A percentile compares a stretch with the other conserved stretches of the same genome.
Conservation (phyloP, 768 basidiomycete genomes). For the Tephrocybe sp. region DNA sequence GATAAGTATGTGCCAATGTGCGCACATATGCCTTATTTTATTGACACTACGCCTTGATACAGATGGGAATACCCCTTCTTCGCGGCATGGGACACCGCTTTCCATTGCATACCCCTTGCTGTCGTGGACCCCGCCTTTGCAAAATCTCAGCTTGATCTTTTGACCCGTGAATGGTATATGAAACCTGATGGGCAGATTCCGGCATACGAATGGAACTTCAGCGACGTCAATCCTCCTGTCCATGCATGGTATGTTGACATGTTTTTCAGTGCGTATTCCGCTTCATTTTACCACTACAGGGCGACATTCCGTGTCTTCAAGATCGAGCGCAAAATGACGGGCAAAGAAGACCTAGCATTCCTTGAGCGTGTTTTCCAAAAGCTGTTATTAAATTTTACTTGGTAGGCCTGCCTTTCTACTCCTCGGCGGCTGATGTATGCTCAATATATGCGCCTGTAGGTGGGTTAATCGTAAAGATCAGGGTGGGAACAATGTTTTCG, state of each 20-base stretch:
- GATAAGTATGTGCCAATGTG: slow-evolving; percentile 72
- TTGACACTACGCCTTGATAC: slow-evolving; percentile 9
- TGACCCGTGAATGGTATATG: slow-evolving; percentile 99
- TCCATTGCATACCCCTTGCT: slow-evolving; percentile 97
- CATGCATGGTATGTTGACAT: slow-evolving; percentile 77
- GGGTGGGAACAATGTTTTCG: slow-evolving; percentile 94
- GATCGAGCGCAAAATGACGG: slow-evolving; percentile 94
- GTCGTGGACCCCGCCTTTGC: slow-evolving; percentile 94
- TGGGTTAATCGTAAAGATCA: slow-evolving; percentile 99
- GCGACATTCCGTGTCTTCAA: slow-evolving; percentile 99
- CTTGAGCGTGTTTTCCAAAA: slow-evolving; percentile 99
- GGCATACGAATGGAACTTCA: slow-evolving; percentile 99
- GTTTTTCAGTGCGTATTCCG: not conserved
- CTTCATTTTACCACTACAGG: slow-evolving; percentile 36
- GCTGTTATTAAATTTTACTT: slow-evolving; percentile 93
- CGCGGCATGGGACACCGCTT: slow-evolving; percentile 98
- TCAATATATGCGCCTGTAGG: slow-evolving; percentile 35
- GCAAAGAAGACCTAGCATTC: slow-evolving; percentile 86
- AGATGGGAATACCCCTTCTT: slow-evolving; percentile 99
- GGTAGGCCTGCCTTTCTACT: slow-evolving; percentile 47
- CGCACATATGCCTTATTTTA: not conserved
- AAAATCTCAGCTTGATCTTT: slow-evolving; percentile 94
- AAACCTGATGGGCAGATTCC: slow-evolving; percentile 99
- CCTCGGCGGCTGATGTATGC: not conserved
- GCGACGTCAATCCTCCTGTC: slow-evolving; percentile 97